Evolutionary conservation across 495 filamentous ascomycete genomes (phyloP), one percentile per base, ranked within the genome.

Genomic region (Penicillium soppii): DNA sequence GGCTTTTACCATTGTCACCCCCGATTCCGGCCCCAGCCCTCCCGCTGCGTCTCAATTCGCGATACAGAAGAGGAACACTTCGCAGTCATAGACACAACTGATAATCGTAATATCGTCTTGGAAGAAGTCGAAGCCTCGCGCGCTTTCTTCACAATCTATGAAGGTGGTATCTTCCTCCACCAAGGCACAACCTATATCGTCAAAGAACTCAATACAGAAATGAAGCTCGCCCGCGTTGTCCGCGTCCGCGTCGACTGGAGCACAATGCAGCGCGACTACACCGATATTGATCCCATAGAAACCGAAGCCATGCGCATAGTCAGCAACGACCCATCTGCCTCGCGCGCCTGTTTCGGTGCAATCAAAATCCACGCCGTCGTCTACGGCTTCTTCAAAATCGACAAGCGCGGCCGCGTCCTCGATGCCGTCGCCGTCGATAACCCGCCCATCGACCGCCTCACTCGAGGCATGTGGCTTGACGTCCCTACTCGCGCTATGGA

Each of bases 401-500:
- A 96, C 68, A 87, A 86, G 58, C 80, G 81, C 43, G 79, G 86
- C 33, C 83, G 88, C 20, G 85, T 98, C 41, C 86, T 98, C 38
- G 94, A 98, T 62, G 92, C 94, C 23, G 87, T 97, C 2, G 81
- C 89, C 33, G 91, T 98, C 15, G 88, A 95, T 56, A 96, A 96
- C 62, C 94, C 94, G 7, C 92, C 94, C 12, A 89, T 97, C 45
- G 77, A 92, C 25, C 80, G 90, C 36, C 74, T 84, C 56, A 86
- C 81, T 44, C 96, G 95, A 63, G 94, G 92, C 40, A 91, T 96
- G 87, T 98, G 94, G 94, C 82, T 98, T 19, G 92, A 97, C 61
- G 84, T 98, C 5, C 92, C 94, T 2, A 81, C 82, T 40, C 63
- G 53, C 5, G 91, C 91, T 0, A 83, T 98, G 12, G 82, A 89